Evolutionary conservation across 192 early-diverging fungal genomes (phyloP), one percentile per base, ranked within the genome.

Genomic region (Pilaira anomala): DNA sequence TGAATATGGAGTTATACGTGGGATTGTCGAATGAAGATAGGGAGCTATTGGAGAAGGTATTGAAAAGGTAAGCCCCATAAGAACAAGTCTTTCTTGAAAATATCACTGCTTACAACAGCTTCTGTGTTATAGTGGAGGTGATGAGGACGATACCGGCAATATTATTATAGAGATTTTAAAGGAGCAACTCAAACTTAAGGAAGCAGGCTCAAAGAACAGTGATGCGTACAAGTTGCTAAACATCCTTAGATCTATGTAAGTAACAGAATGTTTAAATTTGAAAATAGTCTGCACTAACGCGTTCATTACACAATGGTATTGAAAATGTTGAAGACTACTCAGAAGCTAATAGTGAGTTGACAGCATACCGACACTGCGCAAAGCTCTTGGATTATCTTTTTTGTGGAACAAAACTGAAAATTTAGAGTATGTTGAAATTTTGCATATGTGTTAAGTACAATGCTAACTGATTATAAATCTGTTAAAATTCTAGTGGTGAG

Each of bases 1-100:
- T n/a, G n/a, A n/a, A n/a, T n/a, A n/a, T n/a, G n/a, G n/a, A n/a
- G n/a, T n/a, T n/a, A n/a, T n/a, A n/a, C n/a, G n/a, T n/a, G n/a
- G n/a, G n/a, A n/a, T n/a, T n/a, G n/a, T n/a, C n/a, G n/a, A n/a
- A n/a, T n/a, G n/a, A n/a, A n/a, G n/a, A n/a, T n/a, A n/a, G n/a
- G n/a, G n/a, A n/a, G n/a, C n/a, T n/a, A n/a, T n/a, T n/a, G 52
- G 28, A 54, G 29, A 54, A 54, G 52, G 52, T 54, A n/a, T 36
- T 54, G 52, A 36, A 54, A 33, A 54, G 52, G 52, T 54, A 54
- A 29, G 6, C 33, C 14, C 52, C 26, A 54, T 33, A 54, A 54
- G 30, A 54, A 54, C 52, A 54, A 54, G 30, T 36, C 30, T 54
- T 26, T 29, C 30, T 54, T 54, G 30, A 54, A 54, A 54, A 36